A percentile compares a stretch with the other conserved stretches of the same genome.
Evolutionary conservation across 495 filamentous ascomycete genomes (phyloP).

Genomic region (Entonaema liquescens): DNA sequence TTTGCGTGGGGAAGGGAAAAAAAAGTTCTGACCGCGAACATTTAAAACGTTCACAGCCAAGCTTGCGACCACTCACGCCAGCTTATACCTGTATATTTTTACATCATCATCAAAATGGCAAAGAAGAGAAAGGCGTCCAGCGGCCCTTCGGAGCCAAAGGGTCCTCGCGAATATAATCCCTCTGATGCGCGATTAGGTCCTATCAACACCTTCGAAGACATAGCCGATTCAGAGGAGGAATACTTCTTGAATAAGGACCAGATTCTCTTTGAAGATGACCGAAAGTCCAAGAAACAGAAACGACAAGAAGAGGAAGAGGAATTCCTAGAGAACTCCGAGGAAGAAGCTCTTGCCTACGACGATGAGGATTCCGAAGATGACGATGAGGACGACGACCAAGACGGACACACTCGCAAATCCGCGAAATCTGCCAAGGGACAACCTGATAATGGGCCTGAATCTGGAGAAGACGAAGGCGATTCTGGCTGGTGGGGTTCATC

Average conservation of each 20-base stretch:
- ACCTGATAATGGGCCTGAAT: constrained; percentile 51
- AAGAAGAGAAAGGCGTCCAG: constrained; percentile 81
- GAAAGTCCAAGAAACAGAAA: constrained; percentile 77
- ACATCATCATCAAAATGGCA: constrained; percentile 63
- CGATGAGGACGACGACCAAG: constrained; percentile 53
- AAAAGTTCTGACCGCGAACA: constrained; percentile 31
- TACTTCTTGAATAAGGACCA: constrained; percentile 85
- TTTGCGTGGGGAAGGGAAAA: constrained; percentile 28
- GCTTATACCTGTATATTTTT: background rate
- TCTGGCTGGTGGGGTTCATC: constrained; percentile 85
- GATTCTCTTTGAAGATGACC: constrained; percentile 81
- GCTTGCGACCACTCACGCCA: background rate
- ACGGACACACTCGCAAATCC: constrained; percentile 26
- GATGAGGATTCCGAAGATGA: constrained; percentile 64
- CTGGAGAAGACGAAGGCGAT: constrained; percentile 68
- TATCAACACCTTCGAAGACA: constrained; percentile 78
- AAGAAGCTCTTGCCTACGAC: constrained; percentile 81
- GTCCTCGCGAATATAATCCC: constrained; percentile 59
- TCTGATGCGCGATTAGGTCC: constrained; percentile 64
- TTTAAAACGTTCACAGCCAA: constrained; percentile 1
- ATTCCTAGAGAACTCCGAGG: constrained; percentile 76
- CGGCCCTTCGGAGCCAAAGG: constrained; percentile 49
- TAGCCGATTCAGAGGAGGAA: constrained; percentile 92
- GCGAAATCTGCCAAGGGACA: constrained; percentile 31
- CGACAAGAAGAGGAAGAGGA: constrained; percentile 69